phyloP scores from a whole-genome alignment of 176 grass and related monocot genomes.

The barley (Hordeum vulgare) region MorexV3_pseudomolecules_assembly NC_058524.1:384441652-384442151 shows the following conservation, averaged over 20 bases:
- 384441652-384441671: not conserved
- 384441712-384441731: not conserved
- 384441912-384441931: not conserved
- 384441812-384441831: not conserved
- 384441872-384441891: not conserved
- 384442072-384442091: slow-evolving; percentile 6
- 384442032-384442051: slow-evolving; percentile 13
- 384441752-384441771: not conserved
- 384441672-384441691: not conserved
- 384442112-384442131: slow-evolving; percentile 10
- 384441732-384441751: not conserved
- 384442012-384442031: not conserved
- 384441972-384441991: not conserved
- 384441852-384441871: not conserved
- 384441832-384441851: not conserved
- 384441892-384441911: not conserved
- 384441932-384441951: no score
- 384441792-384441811: not conserved
- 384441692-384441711: no score
- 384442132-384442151: not conserved
- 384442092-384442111: slow-evolving; percentile 9
- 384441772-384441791: not conserved
- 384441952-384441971: no score
- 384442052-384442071: not conserved
- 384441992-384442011: slow-evolving; percentile 17